Base-by-base conservation (phyloP, 129 eudicot genomes). In the Deinandra increscens region DNA sequence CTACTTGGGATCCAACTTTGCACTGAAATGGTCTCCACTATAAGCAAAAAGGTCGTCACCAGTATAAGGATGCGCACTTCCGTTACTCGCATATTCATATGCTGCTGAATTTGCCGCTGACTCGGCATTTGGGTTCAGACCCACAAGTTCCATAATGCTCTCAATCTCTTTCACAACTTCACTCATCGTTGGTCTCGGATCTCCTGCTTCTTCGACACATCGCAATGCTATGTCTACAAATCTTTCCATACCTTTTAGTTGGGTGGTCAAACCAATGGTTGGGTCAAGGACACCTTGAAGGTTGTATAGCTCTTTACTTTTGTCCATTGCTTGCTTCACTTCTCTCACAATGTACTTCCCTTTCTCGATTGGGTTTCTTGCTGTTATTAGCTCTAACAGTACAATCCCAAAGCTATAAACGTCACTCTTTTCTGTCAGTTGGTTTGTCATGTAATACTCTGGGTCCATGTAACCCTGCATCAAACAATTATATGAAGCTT, bases 91-190 rank as follows among this genome's bases (percentile, higher is more conserved):
- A 3, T 46, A 67, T 48, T 78, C 81, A 33, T 80, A 75, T 10
- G 71, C 55, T 0, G 81, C 66, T 29, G 90, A 84, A 78, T 75
- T 60, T 14, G 86, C 48, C 38, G 81, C 77, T 4, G 87, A 82
- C 23, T 87, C 95, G 19, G 67, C 85, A 64, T 74, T 74, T 11
- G 95, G 90, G 53, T 87, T 81, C 41, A 87, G 48, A 54, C 95
- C 90, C 17, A 75, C 83, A 14, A 78, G 66, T 67, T 72, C 75
- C 88, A 82, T 70, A 45, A 84, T 80, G 66, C 66, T 62, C 70
- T 87, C 90, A 0, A 87, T 83, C 77, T 81, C 97, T 84, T 87
- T 90, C 41, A 84, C 95, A 55, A 83, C 91, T 41, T 87, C 89
- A 26, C 84, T 72, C 97, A 90, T 90, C n/a, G 84, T 38, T 10